Base-by-base conservation (phyloP, 1,284 basidiomycete species). In the Rhodotorula sp. region DNA sequence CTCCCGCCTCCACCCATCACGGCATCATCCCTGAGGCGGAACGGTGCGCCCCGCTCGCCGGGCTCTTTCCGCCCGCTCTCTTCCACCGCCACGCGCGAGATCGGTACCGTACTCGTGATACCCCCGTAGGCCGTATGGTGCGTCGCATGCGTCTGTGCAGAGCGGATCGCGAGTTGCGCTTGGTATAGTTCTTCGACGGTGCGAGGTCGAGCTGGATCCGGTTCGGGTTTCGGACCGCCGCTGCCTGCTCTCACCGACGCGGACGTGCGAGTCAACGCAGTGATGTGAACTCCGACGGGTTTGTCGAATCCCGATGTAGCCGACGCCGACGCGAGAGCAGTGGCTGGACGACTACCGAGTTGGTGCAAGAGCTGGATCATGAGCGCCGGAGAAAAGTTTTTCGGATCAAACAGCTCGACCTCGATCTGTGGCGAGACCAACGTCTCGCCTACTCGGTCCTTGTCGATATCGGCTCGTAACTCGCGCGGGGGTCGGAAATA, bases 361-460 rank as follows among this genome's bases (percentile, higher is more conserved):
- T 51, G 29, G 26, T 70, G 68, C 10, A 73, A 37, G 58, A 37
- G 12, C 18, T 68, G 46, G 48, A 73, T 59, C 33, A 30, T 37
- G 26, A 64, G 69, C 5, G 72, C 60, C 3, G 64, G 60, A 2
- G 72, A 60, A 33, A 54, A 61, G 46, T 67, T 62, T 24, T 44
- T 44, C 10, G 60, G 48, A 24, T 67, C 69, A 59, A 73, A 73
- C n/a, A 73, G 61, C 55, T 73, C 72, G 60, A 68, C 30, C 14
- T 57, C 33, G 24, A 17, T 24, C 15, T 24, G 45, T 12, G 22
- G 37, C 12, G 62, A 62, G 20, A 53, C 0, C 12, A 44, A 7
- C 44, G 57, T 14, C 15, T 24, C 57, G 22, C 17, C 5, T 15
- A 24, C 17, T 12, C 17, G 42, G 57, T n/a, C 42, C 26, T 26